Evolutionary conservation across 2,329 filamentous ascomycete genomes (phyloP).

Genomic region (Penicillium sp.): DNA sequence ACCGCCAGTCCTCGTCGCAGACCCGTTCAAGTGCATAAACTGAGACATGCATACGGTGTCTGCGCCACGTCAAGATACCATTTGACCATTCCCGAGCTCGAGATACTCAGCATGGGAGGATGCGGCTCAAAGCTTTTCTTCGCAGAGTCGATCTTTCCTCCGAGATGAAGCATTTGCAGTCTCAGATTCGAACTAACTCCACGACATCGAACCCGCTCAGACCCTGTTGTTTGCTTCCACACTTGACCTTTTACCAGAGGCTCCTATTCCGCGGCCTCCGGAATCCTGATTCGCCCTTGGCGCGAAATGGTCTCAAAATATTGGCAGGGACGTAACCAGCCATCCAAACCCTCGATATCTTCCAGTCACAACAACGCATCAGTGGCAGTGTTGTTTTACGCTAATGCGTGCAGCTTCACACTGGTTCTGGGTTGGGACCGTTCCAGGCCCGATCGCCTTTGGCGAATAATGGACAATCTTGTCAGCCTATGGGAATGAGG

Average conservation of each 20-base stretch:
- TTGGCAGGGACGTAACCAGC: no score
- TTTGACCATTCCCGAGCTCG: no score
- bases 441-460: background rate
- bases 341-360: no score
- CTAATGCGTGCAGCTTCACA: background rate
- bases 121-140: background rate
- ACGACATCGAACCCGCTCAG: background rate
- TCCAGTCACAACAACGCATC: no score
- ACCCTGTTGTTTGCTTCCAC: no score
- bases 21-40: no score
- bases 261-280: background rate
- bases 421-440: background rate
- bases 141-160: background rate
- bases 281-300: background rate
- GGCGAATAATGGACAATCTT: background rate
- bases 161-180: background rate
- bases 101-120: background rate
- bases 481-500: conserved; percentile 8
- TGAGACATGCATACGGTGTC: no score
- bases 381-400: background rate
- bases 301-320: no score
- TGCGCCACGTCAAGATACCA: no score
- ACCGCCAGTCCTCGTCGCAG: no score
- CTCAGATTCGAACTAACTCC: background rate
- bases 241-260: no score